Evolutionary conservation across 116 monocot genomes (phyloP).

Genomic region (Papilionanthe hybrid): DNA sequence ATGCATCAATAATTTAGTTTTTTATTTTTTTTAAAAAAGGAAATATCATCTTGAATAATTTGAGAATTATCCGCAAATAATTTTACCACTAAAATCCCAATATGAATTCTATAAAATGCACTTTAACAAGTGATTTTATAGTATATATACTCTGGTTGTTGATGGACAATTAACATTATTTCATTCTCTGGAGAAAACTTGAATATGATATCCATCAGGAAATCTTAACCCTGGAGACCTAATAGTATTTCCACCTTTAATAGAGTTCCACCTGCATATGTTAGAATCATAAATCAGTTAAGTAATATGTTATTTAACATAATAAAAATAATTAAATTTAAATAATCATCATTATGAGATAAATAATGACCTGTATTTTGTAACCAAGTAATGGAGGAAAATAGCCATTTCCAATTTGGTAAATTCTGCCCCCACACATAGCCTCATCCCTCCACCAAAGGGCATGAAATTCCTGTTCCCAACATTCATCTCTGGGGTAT

Average conservation of each 20-base stretch:
- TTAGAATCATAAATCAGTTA: neutral
- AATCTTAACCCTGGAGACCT: slow-evolving; percentile 47
- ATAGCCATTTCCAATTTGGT: slow-evolving; percentile 29
- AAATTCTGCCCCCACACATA: slow-evolving; percentile 46
- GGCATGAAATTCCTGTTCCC: slow-evolving; percentile 46
- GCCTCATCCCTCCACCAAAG: slow-evolving; percentile 45
- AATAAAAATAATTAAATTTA: neutral
- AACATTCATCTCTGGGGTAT: slow-evolving; percentile 5
- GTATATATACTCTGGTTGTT: too few species aligned
- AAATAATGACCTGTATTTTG: slow-evolving; percentile 29
- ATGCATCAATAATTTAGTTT: too few species aligned
- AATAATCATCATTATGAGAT: too few species aligned
- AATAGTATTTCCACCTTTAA: slow-evolving; percentile 37
- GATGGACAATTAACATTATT: too few species aligned
- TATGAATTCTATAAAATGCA: too few species aligned
- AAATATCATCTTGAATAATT: too few species aligned
- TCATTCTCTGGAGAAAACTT: slow-evolving; percentile 23
- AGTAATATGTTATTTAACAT: too few species aligned
- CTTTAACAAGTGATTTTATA: too few species aligned
- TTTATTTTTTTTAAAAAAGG: too few species aligned
- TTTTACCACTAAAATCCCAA: too few species aligned
- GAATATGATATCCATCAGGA: slow-evolving; percentile 45
- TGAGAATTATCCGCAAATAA: too few species aligned
- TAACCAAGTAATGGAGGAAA: slow-evolving; percentile 37
- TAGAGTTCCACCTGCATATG: slow-evolving; percentile 18